Evolutionary conservation across 129 eudicot genomes (phyloP), one percentile per base, ranked within the genome.

Genomic region (Tagetes erecta): DNA sequence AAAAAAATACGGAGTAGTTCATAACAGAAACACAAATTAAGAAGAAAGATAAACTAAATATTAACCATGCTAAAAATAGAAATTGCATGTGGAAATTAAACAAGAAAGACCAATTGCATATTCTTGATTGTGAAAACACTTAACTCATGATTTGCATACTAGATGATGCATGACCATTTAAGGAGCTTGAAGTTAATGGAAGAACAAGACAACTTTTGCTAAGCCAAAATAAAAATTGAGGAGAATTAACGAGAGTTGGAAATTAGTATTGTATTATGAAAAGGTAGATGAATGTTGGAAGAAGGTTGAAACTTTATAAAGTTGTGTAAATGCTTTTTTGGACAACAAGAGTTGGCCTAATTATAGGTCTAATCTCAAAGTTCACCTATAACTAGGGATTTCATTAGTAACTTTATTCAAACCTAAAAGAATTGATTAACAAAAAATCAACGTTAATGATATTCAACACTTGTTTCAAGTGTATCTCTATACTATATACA

Each of bases 261-360:
- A 56, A 20, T 20, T 20, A 56, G 63, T 56, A 56, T 27, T 56
- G 63, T 5, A 56, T 56, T 56, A 56, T 56, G 37, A 56, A 56
- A 56, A 56, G 63, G 63, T 56, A 30, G 12, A 56, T 20, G 36
- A 56, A 56, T 56, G 63, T 56, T 36, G 63, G 63, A 56, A 56
- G 63, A 56, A 56, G 36, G 4, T 56, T 27, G 3, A 56, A 56
- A 56, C 36, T 56, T 56, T 56, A 56, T 56, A 56, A 56, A 56
- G 63, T 56, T 27, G 63, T 27, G 35, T 56, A 36, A 56, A 56
- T 56, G 63, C 63, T 56, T 30, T 56, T 56, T 27, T 6, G 33
- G 63, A 56, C 63, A 56, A 2, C 36, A 56, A 56, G 63, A 56
- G 63, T 56, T 56, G 63, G 63, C 12, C 47, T 42, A 42, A 42